Evolutionary conservation across 2,329 filamentous ascomycete genomes (phyloP).

Genomic region (Calonectria pteridis): DNA sequence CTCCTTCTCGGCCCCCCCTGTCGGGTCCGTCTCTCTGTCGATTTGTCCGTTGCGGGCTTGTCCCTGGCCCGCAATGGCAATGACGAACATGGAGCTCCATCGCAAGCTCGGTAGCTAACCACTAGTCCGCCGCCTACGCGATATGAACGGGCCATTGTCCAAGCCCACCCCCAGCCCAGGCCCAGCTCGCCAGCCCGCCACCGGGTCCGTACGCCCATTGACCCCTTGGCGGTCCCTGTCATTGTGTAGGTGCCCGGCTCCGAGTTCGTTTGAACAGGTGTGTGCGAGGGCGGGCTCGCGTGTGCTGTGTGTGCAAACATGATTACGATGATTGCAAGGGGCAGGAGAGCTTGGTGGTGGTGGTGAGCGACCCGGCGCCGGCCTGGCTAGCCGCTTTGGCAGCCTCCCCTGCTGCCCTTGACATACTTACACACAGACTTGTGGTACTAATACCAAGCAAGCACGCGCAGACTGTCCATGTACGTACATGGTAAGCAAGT

Average conservation of each 20-base stretch:
- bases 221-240: constrained; percentile 12
- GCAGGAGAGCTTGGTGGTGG: constrained; percentile 7
- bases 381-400: constrained; percentile 7
- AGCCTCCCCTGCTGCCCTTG: constrained; percentile 8
- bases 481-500: constrained; percentile 1
- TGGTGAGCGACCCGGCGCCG: constrained; percentile 16
- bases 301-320: constrained; percentile 6
- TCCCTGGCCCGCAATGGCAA: constrained; percentile 38
- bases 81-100: constrained; percentile 46
- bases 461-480: background rate
- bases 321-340: constrained; percentile 17
- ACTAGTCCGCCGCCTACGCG: constrained; percentile 36
- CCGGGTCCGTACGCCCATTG: constrained; percentile 25
- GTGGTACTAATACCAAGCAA: background rate
- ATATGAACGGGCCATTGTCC: constrained; percentile 41
- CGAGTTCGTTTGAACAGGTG: background rate
- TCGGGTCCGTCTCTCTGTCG: constrained; percentile 18
- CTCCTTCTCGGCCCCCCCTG: constrained; percentile 12
- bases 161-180: constrained; percentile 39
- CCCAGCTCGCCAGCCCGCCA: constrained; percentile 34
- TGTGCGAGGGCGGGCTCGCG: background rate
- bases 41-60: constrained; percentile 24
- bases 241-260: background rate
- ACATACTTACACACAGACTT: background rate
- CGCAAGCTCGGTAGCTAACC: constrained; percentile 45